These are phyloP conservation scores for Termitomyces sp. DNA, from an alignment of 768 basidiomycete species.

Conservation along the genomic window DNA sequence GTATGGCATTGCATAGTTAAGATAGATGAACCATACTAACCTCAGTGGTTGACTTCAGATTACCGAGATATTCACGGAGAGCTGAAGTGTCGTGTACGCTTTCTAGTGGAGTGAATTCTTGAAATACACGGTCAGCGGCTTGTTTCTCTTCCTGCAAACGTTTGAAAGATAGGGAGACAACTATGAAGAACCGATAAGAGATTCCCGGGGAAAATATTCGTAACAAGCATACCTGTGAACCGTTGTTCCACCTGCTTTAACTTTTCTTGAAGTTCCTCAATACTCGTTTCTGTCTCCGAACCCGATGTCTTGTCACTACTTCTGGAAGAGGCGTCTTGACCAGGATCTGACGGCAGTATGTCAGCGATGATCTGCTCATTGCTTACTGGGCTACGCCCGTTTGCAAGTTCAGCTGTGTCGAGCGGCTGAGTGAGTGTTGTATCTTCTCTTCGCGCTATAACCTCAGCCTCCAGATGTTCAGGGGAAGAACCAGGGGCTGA, in stretches of 20 bases:
- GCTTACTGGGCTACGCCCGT: neutral
- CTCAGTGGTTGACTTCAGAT: slow-evolving; percentile 63
- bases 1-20: neutral
- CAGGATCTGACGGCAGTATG: neutral
- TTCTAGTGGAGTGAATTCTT: slow-evolving; percentile 68
- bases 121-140: slow-evolving; percentile 65
- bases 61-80: slow-evolving; percentile 71
- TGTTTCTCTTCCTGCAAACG: slow-evolving; percentile 69
- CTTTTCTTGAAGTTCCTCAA: slow-evolving; percentile 63
- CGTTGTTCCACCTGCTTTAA: slow-evolving; percentile 72
- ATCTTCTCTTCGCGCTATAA: neutral
- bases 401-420: neutral
- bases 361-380: neutral
- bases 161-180: slow-evolving; percentile 77
- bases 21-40: slow-evolving; percentile 36
- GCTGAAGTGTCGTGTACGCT: slow-evolving; percentile 61
- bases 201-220: neutral
- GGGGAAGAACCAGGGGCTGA: neutral
- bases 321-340: neutral
- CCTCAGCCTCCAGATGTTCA: neutral
- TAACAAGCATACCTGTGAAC: slow-evolving; percentile 56
- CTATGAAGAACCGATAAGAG: slow-evolving; percentile 34
- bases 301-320: neutral
- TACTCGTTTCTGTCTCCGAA: slow-evolving; percentile 19
- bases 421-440: neutral